Evolutionary conservation across 106 monocot species (phyloP).

Genomic region (Dioscorea dumetorum): DNA sequence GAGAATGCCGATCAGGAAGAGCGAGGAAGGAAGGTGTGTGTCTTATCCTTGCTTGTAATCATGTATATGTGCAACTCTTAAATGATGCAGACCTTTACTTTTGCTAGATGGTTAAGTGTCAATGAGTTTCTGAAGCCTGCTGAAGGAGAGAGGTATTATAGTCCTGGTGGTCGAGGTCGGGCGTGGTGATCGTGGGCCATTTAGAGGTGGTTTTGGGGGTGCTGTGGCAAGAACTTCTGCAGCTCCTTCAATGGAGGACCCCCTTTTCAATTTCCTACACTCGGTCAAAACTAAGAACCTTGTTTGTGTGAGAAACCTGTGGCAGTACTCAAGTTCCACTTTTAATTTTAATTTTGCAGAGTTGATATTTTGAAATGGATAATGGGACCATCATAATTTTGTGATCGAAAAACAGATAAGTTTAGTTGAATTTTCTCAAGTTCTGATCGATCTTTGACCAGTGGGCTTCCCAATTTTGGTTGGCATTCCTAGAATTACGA

Average conservation of each 20-base stretch:
- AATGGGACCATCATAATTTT: neutral
- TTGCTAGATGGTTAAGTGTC: conserved; percentile 16
- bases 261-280: conserved; percentile 61
- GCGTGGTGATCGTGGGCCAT: conserved; percentile 36
- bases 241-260: conserved; percentile 63
- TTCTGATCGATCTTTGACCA: neutral
- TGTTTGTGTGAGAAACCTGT: neutral
- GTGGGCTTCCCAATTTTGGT: neutral
- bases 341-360: neutral
- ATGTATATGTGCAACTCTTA: neutral
- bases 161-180: conserved; percentile 46
- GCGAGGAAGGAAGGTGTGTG: conserved; percentile 40
- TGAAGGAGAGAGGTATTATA: conserved; percentile 59
- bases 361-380: neutral
- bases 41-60: neutral
- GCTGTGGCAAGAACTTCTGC: neutral
- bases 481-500: neutral
- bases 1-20: conserved; percentile 58
- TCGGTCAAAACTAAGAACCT: conserved; percentile 47
- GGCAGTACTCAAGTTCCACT: neutral
- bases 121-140: conserved; percentile 84
- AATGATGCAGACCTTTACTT: neutral
- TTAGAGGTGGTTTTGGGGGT: conserved; percentile 25
- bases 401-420: neutral
- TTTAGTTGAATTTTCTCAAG: neutral